Evolutionary conservation across 1,284 basidiomycete genomes (phyloP).

Genomic region (Rhodotorula sp.): DNA sequence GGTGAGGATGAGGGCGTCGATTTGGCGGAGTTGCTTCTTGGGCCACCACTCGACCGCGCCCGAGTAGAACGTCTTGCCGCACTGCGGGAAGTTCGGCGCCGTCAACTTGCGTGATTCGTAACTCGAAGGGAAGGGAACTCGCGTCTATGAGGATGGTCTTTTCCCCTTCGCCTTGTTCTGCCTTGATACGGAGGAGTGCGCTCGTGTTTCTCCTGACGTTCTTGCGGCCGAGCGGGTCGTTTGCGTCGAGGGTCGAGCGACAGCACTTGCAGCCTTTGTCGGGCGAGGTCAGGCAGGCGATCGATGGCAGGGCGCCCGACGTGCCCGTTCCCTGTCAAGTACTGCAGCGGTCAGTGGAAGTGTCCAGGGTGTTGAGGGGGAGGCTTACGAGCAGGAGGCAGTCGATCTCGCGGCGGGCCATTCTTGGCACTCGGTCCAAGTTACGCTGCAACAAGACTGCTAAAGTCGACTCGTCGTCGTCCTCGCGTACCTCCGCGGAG

Average conservation of each 20-base stretch:
- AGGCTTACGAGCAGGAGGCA: not conserved
- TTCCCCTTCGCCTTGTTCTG: conserved; percentile 2
- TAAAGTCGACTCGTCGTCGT: not conserved
- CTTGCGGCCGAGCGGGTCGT: conserved; percentile 61
- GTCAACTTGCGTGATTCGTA: no score
- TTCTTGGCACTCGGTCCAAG: no score
- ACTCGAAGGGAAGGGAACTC: not conserved
- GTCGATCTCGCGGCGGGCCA: not conserved
- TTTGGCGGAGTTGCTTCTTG: conserved; percentile 65
- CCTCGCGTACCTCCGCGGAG: no score
- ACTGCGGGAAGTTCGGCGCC: conserved; percentile 43
- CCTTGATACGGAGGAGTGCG: conserved; percentile 56
- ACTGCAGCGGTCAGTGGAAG: not conserved
- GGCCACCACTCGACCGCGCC: conserved; percentile 78
- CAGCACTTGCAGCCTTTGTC: conserved; percentile 43
- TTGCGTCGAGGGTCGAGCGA: conserved; percentile 33
- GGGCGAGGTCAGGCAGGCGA: conserved; percentile 43
- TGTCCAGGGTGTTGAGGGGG: not conserved
- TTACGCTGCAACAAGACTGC: not conserved
- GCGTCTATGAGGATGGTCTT: conserved; percentile 63
- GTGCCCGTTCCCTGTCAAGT: conserved; percentile 39
- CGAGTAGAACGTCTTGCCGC: conserved; percentile 74
- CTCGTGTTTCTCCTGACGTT: conserved; percentile 76
- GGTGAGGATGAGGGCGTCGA: conserved; percentile 74
- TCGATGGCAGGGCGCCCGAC: conserved; percentile 33